These are phyloP conservation scores for Pholiota adiposa DNA, from an alignment of 1,284 basidiomycete genomes.

Conservation along the genomic window DNA sequence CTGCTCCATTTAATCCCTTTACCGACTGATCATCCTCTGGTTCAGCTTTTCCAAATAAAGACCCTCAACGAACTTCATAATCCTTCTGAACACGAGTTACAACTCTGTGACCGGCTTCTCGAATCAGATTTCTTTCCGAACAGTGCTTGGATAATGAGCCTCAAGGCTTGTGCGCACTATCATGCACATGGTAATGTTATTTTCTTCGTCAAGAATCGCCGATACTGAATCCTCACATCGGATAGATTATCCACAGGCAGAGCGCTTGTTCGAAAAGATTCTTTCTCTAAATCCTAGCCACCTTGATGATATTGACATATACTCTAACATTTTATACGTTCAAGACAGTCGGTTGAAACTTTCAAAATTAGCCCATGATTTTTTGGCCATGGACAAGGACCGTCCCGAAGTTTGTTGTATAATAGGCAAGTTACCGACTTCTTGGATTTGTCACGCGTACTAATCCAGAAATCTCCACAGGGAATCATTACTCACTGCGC, in stretches of 20 bases:
- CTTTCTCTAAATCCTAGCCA: slow-evolving; percentile 84
- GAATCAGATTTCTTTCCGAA: slow-evolving; percentile 76
- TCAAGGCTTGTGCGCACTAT: slow-evolving; percentile 87
- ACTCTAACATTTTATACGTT: slow-evolving; percentile 97
- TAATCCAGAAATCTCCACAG: slow-evolving; percentile 43
- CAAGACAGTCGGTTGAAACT: slow-evolving; percentile 89
- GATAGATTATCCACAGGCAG: slow-evolving; percentile 85
- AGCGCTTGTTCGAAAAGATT: slow-evolving; percentile 83
- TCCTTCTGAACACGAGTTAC: slow-evolving; percentile 81
- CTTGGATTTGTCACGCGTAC: slow-evolving; percentile 3
- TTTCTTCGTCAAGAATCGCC: slow-evolving; percentile 5
- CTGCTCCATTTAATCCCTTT: slow-evolving; percentile 69
- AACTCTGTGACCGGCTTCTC: slow-evolving; percentile 79
- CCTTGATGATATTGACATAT: slow-evolving; percentile 95
- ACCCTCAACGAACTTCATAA: slow-evolving; percentile 91
- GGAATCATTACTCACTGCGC: slow-evolving; percentile 95
- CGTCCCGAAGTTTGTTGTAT: slow-evolving; percentile 95
- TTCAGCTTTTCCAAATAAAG: slow-evolving; percentile 89
- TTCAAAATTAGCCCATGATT: slow-evolving; percentile 92
- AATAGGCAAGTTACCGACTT: slow-evolving; percentile 66
- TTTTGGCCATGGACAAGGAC: slow-evolving; percentile 85
- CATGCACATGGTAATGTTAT: slow-evolving; percentile 77
- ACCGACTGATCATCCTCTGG: slow-evolving; percentile 70
- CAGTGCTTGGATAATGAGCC: slow-evolving; percentile 86
- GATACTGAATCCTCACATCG: slow-evolving; percentile 13